Conservation (phyloP, 2,329 filamentous ascomycete genomes). For the Diplodia corticola region DNA sequence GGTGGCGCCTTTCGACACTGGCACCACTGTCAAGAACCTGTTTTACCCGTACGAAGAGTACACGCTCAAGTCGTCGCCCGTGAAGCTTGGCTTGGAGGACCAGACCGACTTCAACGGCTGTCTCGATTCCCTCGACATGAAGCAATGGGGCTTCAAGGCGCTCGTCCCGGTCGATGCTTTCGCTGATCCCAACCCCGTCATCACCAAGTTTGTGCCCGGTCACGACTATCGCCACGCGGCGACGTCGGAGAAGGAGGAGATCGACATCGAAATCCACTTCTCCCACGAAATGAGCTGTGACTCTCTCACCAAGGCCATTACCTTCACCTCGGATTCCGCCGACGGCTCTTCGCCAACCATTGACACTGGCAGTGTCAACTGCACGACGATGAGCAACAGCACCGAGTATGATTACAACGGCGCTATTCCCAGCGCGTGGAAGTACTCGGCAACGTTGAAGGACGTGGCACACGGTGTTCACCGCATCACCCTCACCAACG, state of each 20-base stretch:
- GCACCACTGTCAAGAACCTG: constrained; percentile 61
- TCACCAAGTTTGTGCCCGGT: constrained; percentile 62
- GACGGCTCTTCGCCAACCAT: constrained; percentile 46
- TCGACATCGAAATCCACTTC: constrained; percentile 59
- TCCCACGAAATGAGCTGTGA: constrained; percentile 63
- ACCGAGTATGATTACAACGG: constrained; percentile 48
- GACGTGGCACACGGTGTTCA: constrained; percentile 64
- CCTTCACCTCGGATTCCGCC: constrained; percentile 56
- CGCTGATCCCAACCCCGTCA: constrained; percentile 54
- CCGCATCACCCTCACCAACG: constrained; percentile 58
- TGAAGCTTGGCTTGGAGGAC: constrained; percentile 38
- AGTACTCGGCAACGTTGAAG: constrained; percentile 53
- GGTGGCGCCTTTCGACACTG: constrained; percentile 56
- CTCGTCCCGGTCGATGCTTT: constrained; percentile 58
- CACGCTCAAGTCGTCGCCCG: constrained; percentile 49
- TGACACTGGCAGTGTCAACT: constrained; percentile 48
- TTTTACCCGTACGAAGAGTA: constrained; percentile 63
- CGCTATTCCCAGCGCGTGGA: constrained; percentile 56
- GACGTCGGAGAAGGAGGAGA: constrained; percentile 44
- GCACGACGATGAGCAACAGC: constrained; percentile 38
- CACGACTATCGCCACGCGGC: constrained; percentile 61
- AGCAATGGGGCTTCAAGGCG: constrained; percentile 59
- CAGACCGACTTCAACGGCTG: constrained; percentile 56
- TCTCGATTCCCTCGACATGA: constrained; percentile 53
- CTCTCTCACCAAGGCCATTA: constrained; percentile 52